Evolutionary conservation across 345 rosid genomes (phyloP), one percentile per base, ranked within the genome.

Genomic region (Microcos paniculata): DNA sequence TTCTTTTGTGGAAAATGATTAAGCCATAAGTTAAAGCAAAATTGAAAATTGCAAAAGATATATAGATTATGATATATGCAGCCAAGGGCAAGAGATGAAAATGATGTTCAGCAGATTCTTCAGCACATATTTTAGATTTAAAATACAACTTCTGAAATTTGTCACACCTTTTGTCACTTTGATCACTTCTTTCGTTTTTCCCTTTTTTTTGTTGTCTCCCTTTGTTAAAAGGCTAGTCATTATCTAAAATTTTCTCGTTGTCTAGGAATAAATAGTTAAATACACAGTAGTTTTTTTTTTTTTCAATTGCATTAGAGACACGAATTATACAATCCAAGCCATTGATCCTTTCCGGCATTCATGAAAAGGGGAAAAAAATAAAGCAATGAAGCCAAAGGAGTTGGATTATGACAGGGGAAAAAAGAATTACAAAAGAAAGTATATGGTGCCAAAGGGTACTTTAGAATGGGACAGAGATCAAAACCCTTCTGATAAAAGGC

Each of bases 301-400:
- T 35, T 35, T 2, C 19, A 31, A 26, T 55, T 55, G 33, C 45
- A 73, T 73, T 73, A 18, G 12, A 11, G 62, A 71, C 62, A 55
- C 49, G 40, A 9, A 59, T n/a, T 58, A 38, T 24, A n/a, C n/a
- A 40, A 40, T 72, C 53, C 62, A 18, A 57, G 8, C 1, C 76
- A 45, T 45, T 18, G 6, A 61, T 40, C 56, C 26, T 30, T 61
- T 48, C 14, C 21, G 46, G 48, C 43, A 28, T 55, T 40, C 21
- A 10, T 21, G 48, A 23, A 11, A n/a, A 38, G 4, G 38, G 12
- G 19, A 4, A 35, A n/a, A 7, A 48, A 23, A 43, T 42, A 69
- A 83, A 78, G 78, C n/a, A 64, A 79, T 49, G 77, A 66, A 46
- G 52, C 19, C 45, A 57, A 38, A 40, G 72, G 62, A 51, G 14